Base-by-base conservation (phyloP, 208 protist species). In the Leishmania guyanensis region DNA sequence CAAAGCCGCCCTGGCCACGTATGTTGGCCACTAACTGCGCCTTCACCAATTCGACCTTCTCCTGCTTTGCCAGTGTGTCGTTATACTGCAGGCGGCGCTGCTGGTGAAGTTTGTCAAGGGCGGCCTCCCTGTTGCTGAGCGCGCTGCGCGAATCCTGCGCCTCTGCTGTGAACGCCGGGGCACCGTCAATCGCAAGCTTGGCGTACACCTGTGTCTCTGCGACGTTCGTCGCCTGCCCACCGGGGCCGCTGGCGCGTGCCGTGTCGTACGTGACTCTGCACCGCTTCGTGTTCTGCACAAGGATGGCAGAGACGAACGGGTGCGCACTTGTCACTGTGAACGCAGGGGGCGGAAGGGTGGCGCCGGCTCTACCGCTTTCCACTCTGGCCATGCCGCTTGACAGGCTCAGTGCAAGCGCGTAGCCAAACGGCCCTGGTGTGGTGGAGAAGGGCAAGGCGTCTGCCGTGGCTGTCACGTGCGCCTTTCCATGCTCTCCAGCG, bases 191-290 rank as follows among this genome's bases (percentile, higher is more conserved):
- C 36, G 20, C 68, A 62, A 97, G 82, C 85, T 91, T 91, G n/a
- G 93, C 93, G 62, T 91, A 92, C 33, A 98, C 88, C 78, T 97
- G 95, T 20, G 94, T 98, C 84, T 98, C 94, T 0, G 92, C 86
- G 3, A 97, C 94, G 73, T 98, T 98, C 4, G 87, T 89, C 5
- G 95, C 94, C 83, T 98, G 95, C 53, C 95, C 95, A 46, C 95
- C 95, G 0, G 95, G 95, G 20, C 93, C 93, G 79, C 93, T 95
- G 50, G 93, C 86, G 20, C 94, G 91, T 20, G 93, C 92, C 48
- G 92, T 94, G 14, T 97, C 94, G 87, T 92, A 97, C 4, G 81
- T 75, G 48, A 96, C 83, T 8, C 12, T 65, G 58, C 81, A 79
- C 65, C 95, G 93, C 14, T 86, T 48, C 2, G 51, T 3, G 74